Percentiles rank a stretch among this genome's conserved stretches.
These are phyloP conservation scores for Podospora pseudopauciseta DNA, from an alignment of 495 filamentous ascomycete genomes.

Conservation along the genomic window DNA sequence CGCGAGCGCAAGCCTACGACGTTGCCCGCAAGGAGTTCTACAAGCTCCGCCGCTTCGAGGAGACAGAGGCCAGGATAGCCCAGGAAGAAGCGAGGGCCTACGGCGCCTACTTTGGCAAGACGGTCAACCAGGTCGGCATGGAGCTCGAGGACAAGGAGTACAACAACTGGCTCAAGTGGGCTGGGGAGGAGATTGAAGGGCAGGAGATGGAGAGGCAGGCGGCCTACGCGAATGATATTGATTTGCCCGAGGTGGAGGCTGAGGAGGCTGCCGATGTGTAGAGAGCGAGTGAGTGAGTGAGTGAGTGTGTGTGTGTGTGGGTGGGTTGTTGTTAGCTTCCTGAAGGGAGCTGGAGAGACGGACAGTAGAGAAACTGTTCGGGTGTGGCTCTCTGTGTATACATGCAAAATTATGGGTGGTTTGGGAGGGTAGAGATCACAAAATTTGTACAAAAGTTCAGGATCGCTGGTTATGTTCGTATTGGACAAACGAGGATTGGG, in stretches of 20 bases:
- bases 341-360: background rate
- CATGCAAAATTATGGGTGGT: constrained; percentile 7
- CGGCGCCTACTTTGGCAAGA: constrained; percentile 82
- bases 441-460: background rate
- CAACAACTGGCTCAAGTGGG: constrained; percentile 82
- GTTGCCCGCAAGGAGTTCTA: constrained; percentile 88
- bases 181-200: constrained; percentile 45
- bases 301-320: background rate
- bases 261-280: constrained; percentile 11
- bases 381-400: constrained; percentile 3
- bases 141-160: constrained; percentile 72
- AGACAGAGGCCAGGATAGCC: constrained; percentile 79
- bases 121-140: constrained; percentile 70
- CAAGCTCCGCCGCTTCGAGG: constrained; percentile 70
- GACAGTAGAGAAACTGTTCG: background rate
- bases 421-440: background rate
- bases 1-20: constrained; percentile 73
- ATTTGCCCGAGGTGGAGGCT: constrained; percentile 17
- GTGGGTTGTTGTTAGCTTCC: background rate
- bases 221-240: constrained; percentile 38
- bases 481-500: background rate
- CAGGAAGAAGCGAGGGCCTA: constrained; percentile 81
- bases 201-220: constrained; percentile 45
- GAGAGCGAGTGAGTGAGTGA: constrained; percentile 7
- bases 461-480: background rate